Percentiles rank a stretch among this genome's conserved stretches.
These are phyloP conservation scores for Hapsidospora chrysogenum DNA, from an alignment of 495 filamentous ascomycete genomes.

Conservation along the genomic window DNA sequence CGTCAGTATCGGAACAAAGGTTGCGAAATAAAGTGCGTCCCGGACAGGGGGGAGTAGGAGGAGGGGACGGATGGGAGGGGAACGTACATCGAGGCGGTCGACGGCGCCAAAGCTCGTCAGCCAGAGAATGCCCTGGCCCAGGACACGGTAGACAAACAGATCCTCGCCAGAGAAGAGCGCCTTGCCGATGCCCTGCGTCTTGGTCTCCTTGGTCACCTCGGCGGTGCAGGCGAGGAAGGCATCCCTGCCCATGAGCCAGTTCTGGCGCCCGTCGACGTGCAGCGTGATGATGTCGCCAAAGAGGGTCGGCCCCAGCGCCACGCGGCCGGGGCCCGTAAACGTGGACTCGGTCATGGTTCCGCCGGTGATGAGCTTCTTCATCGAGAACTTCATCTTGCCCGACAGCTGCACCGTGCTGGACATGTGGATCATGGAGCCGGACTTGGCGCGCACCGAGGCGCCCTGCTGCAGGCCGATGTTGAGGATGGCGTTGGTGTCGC, in stretches of 20 bases:
- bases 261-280: conserved; percentile 39
- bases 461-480: conserved; percentile 70
- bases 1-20: no score
- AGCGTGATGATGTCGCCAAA: conserved; percentile 67
- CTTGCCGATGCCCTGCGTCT: conserved; percentile 63
- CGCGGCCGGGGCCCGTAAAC: conserved; percentile 69
- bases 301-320: conserved; percentile 53
- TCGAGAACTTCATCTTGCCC: conserved; percentile 51
- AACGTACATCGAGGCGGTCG: conserved; percentile 77
- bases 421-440: conserved; percentile 74
- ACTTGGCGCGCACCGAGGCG: conserved; percentile 56
- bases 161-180: conserved; percentile 76
- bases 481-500: conserved; percentile 67
- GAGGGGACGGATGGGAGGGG: no score
- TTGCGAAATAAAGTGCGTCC: no score
- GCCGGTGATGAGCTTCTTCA: conserved; percentile 55
- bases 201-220: conserved; percentile 54
- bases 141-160: conserved; percentile 63
- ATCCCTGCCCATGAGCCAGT: conserved; percentile 61
- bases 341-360: conserved; percentile 56
- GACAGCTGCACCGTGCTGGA: conserved; percentile 59
- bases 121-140: conserved; percentile 56
- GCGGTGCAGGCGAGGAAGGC: conserved; percentile 53
- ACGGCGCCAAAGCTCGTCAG: conserved; percentile 75
- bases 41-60: no score